Base-by-base conservation (phyloP, 495 filamentous ascomycete genomes). In the Beverwykella pulmonaria region DNA sequence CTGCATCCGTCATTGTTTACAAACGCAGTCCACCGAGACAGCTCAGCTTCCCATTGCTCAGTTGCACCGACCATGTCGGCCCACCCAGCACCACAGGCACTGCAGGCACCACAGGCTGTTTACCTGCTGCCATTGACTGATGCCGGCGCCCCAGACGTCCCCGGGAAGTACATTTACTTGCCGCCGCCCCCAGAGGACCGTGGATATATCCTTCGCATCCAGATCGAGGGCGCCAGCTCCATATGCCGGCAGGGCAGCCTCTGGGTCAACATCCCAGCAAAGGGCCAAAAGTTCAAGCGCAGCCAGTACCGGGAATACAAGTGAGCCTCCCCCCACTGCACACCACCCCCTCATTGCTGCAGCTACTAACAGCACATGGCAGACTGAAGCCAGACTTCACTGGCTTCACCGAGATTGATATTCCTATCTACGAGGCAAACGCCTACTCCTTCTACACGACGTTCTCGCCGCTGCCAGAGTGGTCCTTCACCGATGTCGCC, bases 401-500 rank as follows among this genome's bases (percentile, higher is more conserved):
- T 77, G 87, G 90, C 71, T 90, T 87, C 17, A 88, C 94, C 71
- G 84, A 93, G 70, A 92, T 98, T 67, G 91, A 95, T 61, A 83
- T 99, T 48, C 88, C 91, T 2, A 88, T 99, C 70, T 79, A 86
- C 63, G 79, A 82, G 61, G 87, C 95, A n/a, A 94, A 95, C 66
- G 89, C 94, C 12, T 99, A 95, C 76, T 90, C 91, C 61, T 99
- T 94, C 81, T 99, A 97, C 77, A 92, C 90, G 27, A 94, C 92
- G 50, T 99, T 92, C 77, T 86, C 89, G 32, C 90, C 93, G 27
- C 85, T 98, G 19, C 95, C 94, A 1, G 80, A 86, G 26, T 89
- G 96, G 72, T 84, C 88, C 20, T 80, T 86, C 39, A 79, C 85
- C 32, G 72, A 85, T 27, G 73, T 81, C 20, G 71, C 70, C 8